Conservation (phyloP, 2,329 filamentous ascomycete genomes). For the Colletotrichum coccodes region DNA sequence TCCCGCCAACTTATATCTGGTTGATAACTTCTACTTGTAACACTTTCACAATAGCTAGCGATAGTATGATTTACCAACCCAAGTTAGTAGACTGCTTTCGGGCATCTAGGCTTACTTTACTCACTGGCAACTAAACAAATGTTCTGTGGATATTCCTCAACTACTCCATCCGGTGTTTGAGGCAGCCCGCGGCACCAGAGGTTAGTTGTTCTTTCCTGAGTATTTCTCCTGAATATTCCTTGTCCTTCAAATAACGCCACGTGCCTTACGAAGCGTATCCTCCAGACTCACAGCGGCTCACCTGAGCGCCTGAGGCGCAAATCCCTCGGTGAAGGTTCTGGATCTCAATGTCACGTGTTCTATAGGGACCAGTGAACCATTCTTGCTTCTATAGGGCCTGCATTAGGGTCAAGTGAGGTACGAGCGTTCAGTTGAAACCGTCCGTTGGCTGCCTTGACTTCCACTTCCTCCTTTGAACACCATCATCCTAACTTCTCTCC, state of each 20-base stretch:
- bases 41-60: no score
- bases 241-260: not conserved
- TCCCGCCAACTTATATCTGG: no score
- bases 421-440: not conserved
- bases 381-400: not conserved
- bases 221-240: not conserved
- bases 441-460: not conserved
- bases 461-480: not conserved
- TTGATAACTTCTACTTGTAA: no score
- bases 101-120: not conserved
- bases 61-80: no score
- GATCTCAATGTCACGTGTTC: constrained; percentile 25
- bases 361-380: not conserved
- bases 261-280: not conserved
- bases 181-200: fast-evolving
- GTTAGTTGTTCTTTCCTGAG: not conserved
- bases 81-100: no score
- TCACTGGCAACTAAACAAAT: no score
- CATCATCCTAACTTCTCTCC: not conserved
- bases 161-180: no score
- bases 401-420: not conserved
- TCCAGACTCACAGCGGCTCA: not conserved
- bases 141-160: no score
- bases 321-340: not conserved
- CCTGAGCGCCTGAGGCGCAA: constrained; percentile 13